These are phyloP conservation scores for Brettanomyces sp. DNA, from an alignment of 805 yeast genomes.

Conservation along the genomic window DNA sequence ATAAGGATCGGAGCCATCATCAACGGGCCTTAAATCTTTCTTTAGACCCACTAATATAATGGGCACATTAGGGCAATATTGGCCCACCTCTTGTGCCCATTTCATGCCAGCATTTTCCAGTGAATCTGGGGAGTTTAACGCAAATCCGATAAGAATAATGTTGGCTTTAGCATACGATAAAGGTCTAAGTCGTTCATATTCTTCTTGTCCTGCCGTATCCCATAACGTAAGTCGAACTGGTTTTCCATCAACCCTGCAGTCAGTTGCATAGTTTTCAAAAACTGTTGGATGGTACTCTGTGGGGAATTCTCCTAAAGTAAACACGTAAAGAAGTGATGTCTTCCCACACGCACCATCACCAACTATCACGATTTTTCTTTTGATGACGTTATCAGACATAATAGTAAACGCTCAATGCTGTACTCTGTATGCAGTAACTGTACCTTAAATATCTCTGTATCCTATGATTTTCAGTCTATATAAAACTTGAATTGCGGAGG, in stretches of 20 bases:
- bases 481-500: no score
- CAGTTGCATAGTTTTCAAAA: constrained; percentile 89
- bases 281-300: constrained; percentile 91
- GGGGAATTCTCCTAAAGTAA: constrained; percentile 88
- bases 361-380: constrained; percentile 77
- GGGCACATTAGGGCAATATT: constrained; percentile 76
- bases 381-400: constrained; percentile 26
- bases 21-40: constrained; percentile 56
- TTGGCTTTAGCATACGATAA: constrained; percentile 82
- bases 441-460: no score
- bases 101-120: constrained; percentile 72
- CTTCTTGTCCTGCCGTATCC: constrained; percentile 98
- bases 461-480: no score
- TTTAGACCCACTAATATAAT: constrained; percentile 74
- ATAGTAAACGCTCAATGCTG: background rate
- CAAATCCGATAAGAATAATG: constrained; percentile 77
- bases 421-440: no score
- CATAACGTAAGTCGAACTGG: constrained; percentile 81
- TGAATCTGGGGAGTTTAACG: constrained; percentile 78
- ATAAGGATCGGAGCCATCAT: constrained; percentile 24
- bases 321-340: constrained; percentile 82
- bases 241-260: constrained; percentile 89
- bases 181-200: constrained; percentile 83
- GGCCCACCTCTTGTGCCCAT: constrained; percentile 79
- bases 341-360: constrained; percentile 97